phyloP scores from a whole-genome alignment of 1,284 basidiomycete species.

The Moniliophthora roreri region DNA sequence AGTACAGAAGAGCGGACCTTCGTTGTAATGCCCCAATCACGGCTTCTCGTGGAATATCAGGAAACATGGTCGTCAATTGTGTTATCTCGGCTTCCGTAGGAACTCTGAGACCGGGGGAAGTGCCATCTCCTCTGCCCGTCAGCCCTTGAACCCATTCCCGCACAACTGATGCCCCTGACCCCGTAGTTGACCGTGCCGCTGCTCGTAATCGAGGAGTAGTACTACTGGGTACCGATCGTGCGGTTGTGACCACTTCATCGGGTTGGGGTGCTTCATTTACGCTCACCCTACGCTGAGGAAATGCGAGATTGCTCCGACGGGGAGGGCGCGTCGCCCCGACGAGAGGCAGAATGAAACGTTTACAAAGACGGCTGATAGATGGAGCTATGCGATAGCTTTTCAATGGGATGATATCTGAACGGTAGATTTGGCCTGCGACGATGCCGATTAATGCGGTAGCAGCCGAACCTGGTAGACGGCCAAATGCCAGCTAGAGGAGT shows the following conservation, averaged over 20 bases:
- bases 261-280: not conserved
- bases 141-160: conserved; percentile 13
- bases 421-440: conserved; percentile 73
- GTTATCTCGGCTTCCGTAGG: conserved; percentile 75
- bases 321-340: conserved; percentile 56
- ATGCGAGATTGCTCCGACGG: conserved; percentile 52
- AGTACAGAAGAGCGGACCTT: conserved; percentile 53
- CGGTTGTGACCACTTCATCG: conserved; percentile 15
- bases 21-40: conserved; percentile 78
- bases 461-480: conserved; percentile 64
- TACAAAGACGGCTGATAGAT: conserved; percentile 48
- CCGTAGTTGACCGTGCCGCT: conserved; percentile 5
- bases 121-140: conserved; percentile 11
- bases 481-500: conserved; percentile 58
- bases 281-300: conserved; percentile 43
- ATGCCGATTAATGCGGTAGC: conserved; percentile 64
- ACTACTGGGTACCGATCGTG: not conserved
- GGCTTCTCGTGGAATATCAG: conserved; percentile 71
- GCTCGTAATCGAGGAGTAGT: conserved; percentile 8
- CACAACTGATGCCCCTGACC: conserved; percentile 9
- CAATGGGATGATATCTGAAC: conserved; percentile 74
- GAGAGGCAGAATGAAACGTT: conserved; percentile 57
- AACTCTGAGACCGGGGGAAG: conserved; percentile 51
- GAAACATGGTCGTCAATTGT: conserved; percentile 80
- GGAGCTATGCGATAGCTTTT: conserved; percentile 75